A percentile compares a stretch with the other conserved stretches of the same genome.
These are phyloP conservation scores for Lodderomyces beijingensis DNA, from an alignment of 1,139 yeast species.

Conservation along the genomic window DNA sequence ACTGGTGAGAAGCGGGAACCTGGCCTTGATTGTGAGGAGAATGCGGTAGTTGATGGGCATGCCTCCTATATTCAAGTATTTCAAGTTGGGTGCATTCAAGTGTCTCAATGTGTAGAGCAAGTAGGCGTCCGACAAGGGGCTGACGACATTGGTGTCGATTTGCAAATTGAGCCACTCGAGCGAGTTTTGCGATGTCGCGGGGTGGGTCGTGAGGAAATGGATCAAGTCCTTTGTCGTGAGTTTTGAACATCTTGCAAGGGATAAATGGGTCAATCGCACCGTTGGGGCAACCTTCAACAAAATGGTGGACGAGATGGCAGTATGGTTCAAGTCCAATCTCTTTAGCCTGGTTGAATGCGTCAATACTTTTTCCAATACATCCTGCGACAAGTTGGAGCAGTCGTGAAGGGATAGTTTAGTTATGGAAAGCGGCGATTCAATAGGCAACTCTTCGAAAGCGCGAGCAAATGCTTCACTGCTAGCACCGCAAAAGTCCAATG, in stretches of 20 bases:
- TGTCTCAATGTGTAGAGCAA: constrained; percentile 53
- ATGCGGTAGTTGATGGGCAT: constrained; percentile 57
- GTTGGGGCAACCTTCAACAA: constrained; percentile 47
- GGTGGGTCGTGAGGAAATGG: constrained; percentile 69
- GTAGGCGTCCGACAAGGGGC: constrained; percentile 58
- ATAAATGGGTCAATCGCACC: constrained; percentile 67
- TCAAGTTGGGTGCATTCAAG: constrained; percentile 48
- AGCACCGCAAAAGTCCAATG: constrained; percentile 88
- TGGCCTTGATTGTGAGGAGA: constrained; percentile 50
- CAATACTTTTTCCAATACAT: constrained; percentile 52
- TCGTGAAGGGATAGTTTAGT: constrained; percentile 77
- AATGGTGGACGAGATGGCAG: constrained; percentile 61
- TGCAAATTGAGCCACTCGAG: constrained; percentile 76
- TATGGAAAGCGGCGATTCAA: constrained; percentile 25
- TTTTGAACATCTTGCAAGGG: constrained; percentile 74
- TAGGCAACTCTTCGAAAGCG: constrained; percentile 49
- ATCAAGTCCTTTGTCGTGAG: constrained; percentile 71
- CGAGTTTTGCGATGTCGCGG: constrained; percentile 53
- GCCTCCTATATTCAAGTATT: constrained; percentile 70
- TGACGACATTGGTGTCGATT: constrained; percentile 64
- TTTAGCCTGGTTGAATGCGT: constrained; percentile 56
- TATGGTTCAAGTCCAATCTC: constrained; percentile 77
- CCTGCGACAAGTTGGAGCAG: constrained; percentile 70
- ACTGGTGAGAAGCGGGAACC: constrained; percentile 54
- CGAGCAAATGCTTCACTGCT: constrained; percentile 58